Evolutionary conservation across 805 yeast genomes (phyloP), one percentile per base, ranked within the genome.

Genomic region (Starmerella vitae): DNA sequence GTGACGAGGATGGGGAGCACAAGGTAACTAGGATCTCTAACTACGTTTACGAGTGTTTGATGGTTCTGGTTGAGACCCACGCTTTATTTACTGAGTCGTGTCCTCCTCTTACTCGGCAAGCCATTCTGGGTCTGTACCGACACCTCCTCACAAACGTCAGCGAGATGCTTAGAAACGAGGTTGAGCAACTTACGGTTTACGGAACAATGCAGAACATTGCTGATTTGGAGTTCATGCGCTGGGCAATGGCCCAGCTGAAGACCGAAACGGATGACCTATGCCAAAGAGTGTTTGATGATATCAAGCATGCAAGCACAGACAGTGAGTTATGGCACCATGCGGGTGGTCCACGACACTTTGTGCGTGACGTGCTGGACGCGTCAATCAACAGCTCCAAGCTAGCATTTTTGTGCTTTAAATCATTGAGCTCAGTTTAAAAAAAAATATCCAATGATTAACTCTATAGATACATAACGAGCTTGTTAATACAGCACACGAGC

Each of bases 171-270:
- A 64, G 70, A 20, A 22, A 22, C 10, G 67, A 62, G 24, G 50
- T 70, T 6, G 72, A 71, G 24, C 52, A 56, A 12, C 61, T 71
- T 29, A 64, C 71, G 1, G 55, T 63, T 7, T 67, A 63, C 25
- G 76, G 75, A 1, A 53, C 68, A 30, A 55, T 68, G 38, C 79
- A 74, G 52, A 61, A 66, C 2, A 61, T 68, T 0, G 66, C 74
- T 3, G 80, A 74, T 48, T 50, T 73, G 20, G 72, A 71, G 49
- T 72, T 73, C 47, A 63, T 72, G 51, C 62, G 66, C 34, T 56
- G 49, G 28, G 54, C 55, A n/a, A 45, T 60, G 54, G 39, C 42
- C 20, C 39, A 48, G n/a, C 51, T 51, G 29, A n/a, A n/a, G n/a
- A 37, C 43, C 15, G 56, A 55, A 14, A 35, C 55, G 2, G 41